A percentile compares a stretch with the other conserved stretches of the same genome.
Evolutionary conservation across 306 rosid genomes (phyloP).

Genomic region (Heteromeles arbutifolia): DNA sequence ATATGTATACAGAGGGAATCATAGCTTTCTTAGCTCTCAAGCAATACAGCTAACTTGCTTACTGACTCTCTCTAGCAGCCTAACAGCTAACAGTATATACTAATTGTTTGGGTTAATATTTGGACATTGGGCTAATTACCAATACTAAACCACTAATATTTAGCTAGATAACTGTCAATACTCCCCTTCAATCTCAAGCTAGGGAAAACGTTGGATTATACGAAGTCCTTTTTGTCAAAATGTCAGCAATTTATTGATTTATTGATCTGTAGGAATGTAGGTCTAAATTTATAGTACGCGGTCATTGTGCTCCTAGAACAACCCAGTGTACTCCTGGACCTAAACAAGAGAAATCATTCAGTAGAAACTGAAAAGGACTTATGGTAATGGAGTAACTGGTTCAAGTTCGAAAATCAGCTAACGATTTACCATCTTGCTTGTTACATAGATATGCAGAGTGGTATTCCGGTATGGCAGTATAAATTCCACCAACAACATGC

Average conservation of each 20-base stretch:
- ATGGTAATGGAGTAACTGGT: neutral
- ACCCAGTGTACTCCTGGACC: conserved; percentile 83
- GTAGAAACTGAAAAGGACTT: neutral
- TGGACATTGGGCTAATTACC: too few species aligned
- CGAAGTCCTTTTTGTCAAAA: neutral
- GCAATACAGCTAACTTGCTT: too few species aligned
- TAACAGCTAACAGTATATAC: too few species aligned
- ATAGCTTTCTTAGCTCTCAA: too few species aligned
- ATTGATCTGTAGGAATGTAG: neutral
- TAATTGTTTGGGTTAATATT: too few species aligned
- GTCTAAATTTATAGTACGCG: neutral
- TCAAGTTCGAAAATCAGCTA: neutral
- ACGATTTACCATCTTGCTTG: conserved; percentile 84
- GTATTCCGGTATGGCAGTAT: conserved; percentile 48
- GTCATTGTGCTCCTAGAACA: conserved; percentile 5
- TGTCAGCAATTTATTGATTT: neutral
- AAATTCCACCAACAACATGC: conserved; percentile 53
- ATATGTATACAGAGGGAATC: too few species aligned
- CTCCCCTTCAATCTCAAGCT: too few species aligned
- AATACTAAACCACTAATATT: too few species aligned
- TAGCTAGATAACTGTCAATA: too few species aligned
- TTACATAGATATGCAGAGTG: conserved; percentile 52
- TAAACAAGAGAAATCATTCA: conserved; percentile 13
- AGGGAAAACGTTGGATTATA: too few species aligned
- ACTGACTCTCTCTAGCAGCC: too few species aligned